A percentile compares a stretch with the other conserved stretches of the same genome.
Evolutionary conservation across 306 rosid genomes (phyloP).

Genomic region (Delonix regia): DNA sequence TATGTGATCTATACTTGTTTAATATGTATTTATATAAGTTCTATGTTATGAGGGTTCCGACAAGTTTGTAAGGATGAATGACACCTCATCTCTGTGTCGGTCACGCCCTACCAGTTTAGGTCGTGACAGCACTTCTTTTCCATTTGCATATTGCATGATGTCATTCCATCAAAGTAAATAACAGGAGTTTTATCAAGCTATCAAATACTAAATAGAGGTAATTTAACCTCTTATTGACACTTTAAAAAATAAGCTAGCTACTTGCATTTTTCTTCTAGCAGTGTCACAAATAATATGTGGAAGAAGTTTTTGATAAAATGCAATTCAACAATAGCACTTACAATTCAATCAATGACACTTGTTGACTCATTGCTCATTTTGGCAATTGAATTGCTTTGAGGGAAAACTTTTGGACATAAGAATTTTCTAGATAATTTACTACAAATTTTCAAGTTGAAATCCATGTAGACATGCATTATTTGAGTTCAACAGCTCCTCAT

Average conservation of each 20-base stretch:
- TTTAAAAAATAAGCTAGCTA: neutral
- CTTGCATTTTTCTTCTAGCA: slow-evolving; percentile 4
- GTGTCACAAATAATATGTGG: neutral
- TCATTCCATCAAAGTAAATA: slow-evolving; percentile 27
- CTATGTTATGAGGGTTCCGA: no score
- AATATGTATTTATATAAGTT: no score
- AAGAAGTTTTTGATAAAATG: neutral
- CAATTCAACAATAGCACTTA: neutral
- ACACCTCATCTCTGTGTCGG: no score
- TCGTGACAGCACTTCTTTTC: no score
- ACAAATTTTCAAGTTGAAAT: neutral
- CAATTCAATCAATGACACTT: neutral
- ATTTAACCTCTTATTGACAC: neutral
- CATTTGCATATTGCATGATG: slow-evolving; percentile 55
- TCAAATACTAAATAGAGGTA: slow-evolving; percentile 23
- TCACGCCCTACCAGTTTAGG: no score
- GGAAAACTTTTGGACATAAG: slow-evolving; percentile 5
- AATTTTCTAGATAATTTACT: neutral
- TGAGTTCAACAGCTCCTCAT: neutral
- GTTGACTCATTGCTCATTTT: neutral
- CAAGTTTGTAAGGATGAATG: no score
- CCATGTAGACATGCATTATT: neutral
- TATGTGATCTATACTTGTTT: no score
- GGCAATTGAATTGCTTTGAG: neutral
- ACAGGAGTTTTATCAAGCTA: slow-evolving; percentile 13